Conservation (phyloP, 140 eudicot genomes). For the Anethum foeniculum region DNA sequence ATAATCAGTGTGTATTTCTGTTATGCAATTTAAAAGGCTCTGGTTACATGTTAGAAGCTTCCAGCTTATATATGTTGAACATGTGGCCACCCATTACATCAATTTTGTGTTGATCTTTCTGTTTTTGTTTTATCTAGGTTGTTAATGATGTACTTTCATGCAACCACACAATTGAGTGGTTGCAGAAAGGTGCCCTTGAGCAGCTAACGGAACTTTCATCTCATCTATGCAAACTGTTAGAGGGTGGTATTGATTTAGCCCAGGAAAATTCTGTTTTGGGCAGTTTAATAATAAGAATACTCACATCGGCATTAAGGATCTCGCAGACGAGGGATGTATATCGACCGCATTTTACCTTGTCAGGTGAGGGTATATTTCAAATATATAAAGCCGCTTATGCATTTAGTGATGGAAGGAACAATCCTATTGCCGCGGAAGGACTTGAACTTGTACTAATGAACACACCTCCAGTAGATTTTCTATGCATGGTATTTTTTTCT, state of each 20-base stretch:
- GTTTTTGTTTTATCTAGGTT: conserved; percentile 30
- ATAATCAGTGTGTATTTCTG: neutral
- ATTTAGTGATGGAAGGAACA: conserved; percentile 27
- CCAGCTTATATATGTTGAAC: neutral
- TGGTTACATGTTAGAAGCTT: neutral
- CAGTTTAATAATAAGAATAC: conserved; percentile 32
- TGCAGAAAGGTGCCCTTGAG: conserved; percentile 63
- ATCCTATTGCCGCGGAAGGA: conserved; percentile 36
- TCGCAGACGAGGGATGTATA: conserved; percentile 48
- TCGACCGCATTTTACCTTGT: conserved; percentile 68
- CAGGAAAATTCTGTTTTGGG: conserved; percentile 26
- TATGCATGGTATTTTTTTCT: conserved; percentile 45
- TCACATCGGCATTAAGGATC: conserved; percentile 40
- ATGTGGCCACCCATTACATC: neutral
- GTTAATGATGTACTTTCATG: conserved; percentile 35
- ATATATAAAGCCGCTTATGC: conserved; percentile 45
- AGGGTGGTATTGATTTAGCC: conserved; percentile 22
- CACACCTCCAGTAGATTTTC: conserved; percentile 51
- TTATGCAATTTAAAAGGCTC: neutral
- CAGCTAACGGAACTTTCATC: conserved; percentile 71
- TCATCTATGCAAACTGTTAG: conserved; percentile 40
- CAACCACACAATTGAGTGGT: conserved; percentile 55
- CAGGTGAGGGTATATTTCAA: conserved; percentile 43
- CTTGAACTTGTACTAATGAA: conserved; percentile 68
- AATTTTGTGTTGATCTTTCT: neutral